Conservation (phyloP, 73 alveolate genomes). For the Urostyla sp. region DNA sequence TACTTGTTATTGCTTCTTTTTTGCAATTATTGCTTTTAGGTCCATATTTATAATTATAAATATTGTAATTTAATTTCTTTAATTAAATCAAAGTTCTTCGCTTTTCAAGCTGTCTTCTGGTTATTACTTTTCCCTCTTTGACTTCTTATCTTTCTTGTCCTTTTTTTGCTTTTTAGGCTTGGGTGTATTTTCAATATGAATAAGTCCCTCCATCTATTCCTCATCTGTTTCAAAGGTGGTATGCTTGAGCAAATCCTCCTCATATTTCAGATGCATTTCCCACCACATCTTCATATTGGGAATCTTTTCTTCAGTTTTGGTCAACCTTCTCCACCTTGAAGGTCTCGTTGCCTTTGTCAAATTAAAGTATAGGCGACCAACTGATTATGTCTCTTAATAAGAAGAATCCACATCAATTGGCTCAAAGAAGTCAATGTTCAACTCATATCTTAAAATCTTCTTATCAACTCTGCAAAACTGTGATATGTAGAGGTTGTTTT, state of each 20-base stretch:
- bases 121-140: not conserved
- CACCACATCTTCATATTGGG: slow-evolving; percentile 66
- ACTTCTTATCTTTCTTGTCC: slow-evolving; percentile 20
- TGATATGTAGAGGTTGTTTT: slow-evolving; percentile 18
- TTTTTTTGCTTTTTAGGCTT: slow-evolving; percentile 12
- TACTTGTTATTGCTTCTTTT: slow-evolving; percentile 7
- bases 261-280: slow-evolving; percentile 61
- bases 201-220: slow-evolving; percentile 15
- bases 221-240: slow-evolving; percentile 65
- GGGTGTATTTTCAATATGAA: slow-evolving; percentile 33
- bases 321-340: slow-evolving; percentile 66
- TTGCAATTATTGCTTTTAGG: not conserved
- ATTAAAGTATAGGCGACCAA: slow-evolving; percentile 53
- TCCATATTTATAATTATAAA: slow-evolving; percentile 37
- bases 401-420: slow-evolving; percentile 22
- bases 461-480: slow-evolving; percentile 40
- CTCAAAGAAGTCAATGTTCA: slow-evolving; percentile 32
- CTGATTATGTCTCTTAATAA: slow-evolving; percentile 57
- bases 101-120: not conserved
- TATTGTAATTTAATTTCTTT: not conserved
- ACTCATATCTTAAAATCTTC: slow-evolving; percentile 15
- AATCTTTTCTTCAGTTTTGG: slow-evolving; percentile 48
- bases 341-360: slow-evolving; percentile 56
- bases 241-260: slow-evolving; percentile 50
- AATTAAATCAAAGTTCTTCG: not conserved